Evolutionary conservation across 2,329 filamentous ascomycete species (phyloP), one percentile per base, ranked within the genome.

Genomic region (Paradendryphiella salina): DNA sequence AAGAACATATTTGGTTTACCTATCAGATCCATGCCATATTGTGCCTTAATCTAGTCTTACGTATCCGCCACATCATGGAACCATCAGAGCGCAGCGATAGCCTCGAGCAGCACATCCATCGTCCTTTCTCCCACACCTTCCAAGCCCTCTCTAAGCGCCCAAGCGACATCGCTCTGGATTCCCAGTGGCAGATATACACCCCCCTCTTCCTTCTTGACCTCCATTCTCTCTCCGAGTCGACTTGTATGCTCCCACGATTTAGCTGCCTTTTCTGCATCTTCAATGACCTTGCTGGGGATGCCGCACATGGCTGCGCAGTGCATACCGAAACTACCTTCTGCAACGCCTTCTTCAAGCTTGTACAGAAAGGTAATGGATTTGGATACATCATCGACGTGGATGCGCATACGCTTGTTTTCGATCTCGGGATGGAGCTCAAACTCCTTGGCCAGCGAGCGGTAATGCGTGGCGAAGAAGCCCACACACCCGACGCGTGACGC

Each of bases 291-390:
- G 36, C 79, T 79, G 0, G 90, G 85, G 57, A 99, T 97, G 1
- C 94, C 94, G 65, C 94, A 99, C 94, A 99, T 99, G 53, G 90
- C 87, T 1, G 94, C 94, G 70, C 94, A 99, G 73, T 99, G 94
- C 94, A 99, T 99, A 64, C 94, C 94, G 67, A 97, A 99, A 67
- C 90, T 96, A 13, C 94, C 94, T 73, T 97, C 92, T 0, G 94
- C 94, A 8, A 97, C 90, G 1, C 94, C 94, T 11, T 90, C 84
- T 73, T 97, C 94, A 0, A 99, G 82, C 66, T 90, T 92, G 77
- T 99, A 99, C 47, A 99, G 73, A 76, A 99, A 99, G 0, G 93
- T 96, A n/a, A 99, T 86, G n/a, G 86, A 85, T 18, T 90, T 83
- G 50, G 90, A 82, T 38, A 81, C 83, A 4, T 94, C 89, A 58